These are phyloP conservation scores for Plasmodium ovale DNA, from an alignment of 169 alveolate species.

Conservation along the genomic window DNA sequence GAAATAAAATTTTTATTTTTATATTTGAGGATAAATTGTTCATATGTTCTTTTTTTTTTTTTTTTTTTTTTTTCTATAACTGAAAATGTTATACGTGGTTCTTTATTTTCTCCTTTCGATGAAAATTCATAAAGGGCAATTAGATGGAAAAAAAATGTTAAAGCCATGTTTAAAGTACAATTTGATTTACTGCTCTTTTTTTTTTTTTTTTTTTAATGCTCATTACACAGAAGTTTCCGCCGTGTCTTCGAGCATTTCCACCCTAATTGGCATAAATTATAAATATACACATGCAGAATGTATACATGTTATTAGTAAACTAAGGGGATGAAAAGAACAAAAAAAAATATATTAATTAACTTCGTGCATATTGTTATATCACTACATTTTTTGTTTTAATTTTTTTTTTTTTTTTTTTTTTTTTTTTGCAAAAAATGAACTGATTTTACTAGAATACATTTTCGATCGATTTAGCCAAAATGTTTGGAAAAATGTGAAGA, in stretches of 20 bases:
- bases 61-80: no score
- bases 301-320: background rate
- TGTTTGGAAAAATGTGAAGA: background rate
- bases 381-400: background rate
- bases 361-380: background rate
- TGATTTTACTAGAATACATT: background rate
- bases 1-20: slow-evolving; percentile 1
- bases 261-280: background rate
- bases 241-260: no score
- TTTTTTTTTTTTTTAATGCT: background rate
- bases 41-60: background rate
- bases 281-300: background rate
- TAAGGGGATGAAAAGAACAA: background rate
- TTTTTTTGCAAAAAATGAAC: background rate
- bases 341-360: no score
- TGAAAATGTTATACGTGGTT: background rate
- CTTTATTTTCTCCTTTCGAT: background rate
- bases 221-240: background rate
- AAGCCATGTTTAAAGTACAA: background rate
- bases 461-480: background rate
- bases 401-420: no score
- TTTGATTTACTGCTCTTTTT: no score
- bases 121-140: background rate
- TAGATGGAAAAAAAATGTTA: background rate
- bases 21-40: background rate